These are phyloP conservation scores for Dictyostelium discoideum DNA, from an alignment of 78 protist species.

Conservation along the genomic window dicty_2.7 NC_007090.3:884501-885000, in stretches of 20 bases:
- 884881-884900: conserved; percentile 65
- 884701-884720: conserved; percentile 32
- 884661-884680: conserved; percentile 90
- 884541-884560: neutral
- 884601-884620: conserved; percentile 28
- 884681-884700: conserved; percentile 87
- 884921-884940: conserved; percentile 79
- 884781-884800: conserved; percentile 69
- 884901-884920: conserved; percentile 88
- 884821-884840: conserved; percentile 88
- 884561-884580: neutral
- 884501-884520: neutral
- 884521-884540: neutral
- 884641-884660: conserved; percentile 86
- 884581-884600: neutral
- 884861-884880: conserved; percentile 92
- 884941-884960: too few relatives aligned
- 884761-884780: neutral
- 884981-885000: neutral
- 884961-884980: too few relatives aligned
- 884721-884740: neutral
- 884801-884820: conserved; percentile 93
- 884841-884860: conserved; percentile 90
- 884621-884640: conserved; percentile 82
- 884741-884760: too few relatives aligned